Base-by-base conservation (phyloP, 2,329 filamentous ascomycete species). In the Venturia aucupariae region DNA sequence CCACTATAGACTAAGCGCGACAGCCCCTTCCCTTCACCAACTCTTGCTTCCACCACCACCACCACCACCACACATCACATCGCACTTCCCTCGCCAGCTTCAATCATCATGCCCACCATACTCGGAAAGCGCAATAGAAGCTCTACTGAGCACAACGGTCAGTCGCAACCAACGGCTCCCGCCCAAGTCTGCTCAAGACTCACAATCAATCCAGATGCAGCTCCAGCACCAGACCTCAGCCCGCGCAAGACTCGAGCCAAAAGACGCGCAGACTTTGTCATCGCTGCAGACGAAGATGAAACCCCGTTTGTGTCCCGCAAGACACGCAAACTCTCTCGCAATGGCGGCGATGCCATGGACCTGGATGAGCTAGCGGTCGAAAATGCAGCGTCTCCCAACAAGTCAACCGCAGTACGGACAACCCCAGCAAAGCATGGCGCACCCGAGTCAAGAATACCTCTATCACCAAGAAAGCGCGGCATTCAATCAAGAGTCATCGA, bases 301-400 rank as follows among this genome's bases (percentile, higher is more conserved):
- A 86, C 88, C 65, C 84, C 84, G 2, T 81, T 84, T 65, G 68
- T 78, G 61, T 7, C 75, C 71, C 11, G 73, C 67, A 24, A 65
- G 69, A 24, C 73, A 72, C 67, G 73, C 76, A 63, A 54, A 24
- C 59, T 48, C 27, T 15, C 41, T 15, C 61, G 63, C 48, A 30
- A 63, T 46, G n/a, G 63, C 57, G 46, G 63, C 61, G 60, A 68
- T 59, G 72, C 73, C 63, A 76, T 79, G 72, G 75, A 79, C 41
- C 75, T 83, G 67, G 78, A 81, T 61, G 77, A 79, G 38, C 69
- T 73, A 22, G 74, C 75, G 55, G 67, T 71, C 65, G 67, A 68
- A 62, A 69, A 69, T 68, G 67, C 71, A 69, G 69, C 70, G 13
- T 30, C 54, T 68, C 72, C 74, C 61, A 71, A 69, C 60, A 76